phyloP scores from a whole-genome alignment of 108 stramenopile species.

The Craspedostauros australis region DNA sequence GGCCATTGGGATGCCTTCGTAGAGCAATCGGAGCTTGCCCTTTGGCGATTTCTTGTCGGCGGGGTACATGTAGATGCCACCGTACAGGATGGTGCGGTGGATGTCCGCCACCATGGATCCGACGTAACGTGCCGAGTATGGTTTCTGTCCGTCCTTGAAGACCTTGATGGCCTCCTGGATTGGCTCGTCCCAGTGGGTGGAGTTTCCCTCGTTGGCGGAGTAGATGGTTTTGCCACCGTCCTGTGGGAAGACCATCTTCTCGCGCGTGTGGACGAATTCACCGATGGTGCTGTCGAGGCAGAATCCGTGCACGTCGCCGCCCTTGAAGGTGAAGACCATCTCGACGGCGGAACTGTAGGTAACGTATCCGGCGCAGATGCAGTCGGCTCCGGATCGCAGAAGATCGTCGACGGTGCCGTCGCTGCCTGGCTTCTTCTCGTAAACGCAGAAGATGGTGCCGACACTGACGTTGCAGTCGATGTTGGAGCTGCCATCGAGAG shows the following conservation, averaged over 20 bases:
- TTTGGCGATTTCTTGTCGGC: slow-evolving; percentile 90
- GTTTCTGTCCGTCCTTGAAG: slow-evolving; percentile 83
- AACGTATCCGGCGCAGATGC: slow-evolving; percentile 95
- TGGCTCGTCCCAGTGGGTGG: slow-evolving; percentile 85
- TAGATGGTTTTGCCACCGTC: slow-evolving; percentile 94
- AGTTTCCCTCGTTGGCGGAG: slow-evolving; percentile 98
- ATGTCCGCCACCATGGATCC: slow-evolving; percentile 99
- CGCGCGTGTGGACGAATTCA: slow-evolving; percentile 95
- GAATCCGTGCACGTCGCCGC: slow-evolving; percentile 89
- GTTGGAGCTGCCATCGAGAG: slow-evolving; percentile 97
- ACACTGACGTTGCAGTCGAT: slow-evolving; percentile 99
- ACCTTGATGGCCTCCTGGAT: slow-evolving; percentile 85
- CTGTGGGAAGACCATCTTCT: slow-evolving; percentile 85
- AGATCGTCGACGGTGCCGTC: slow-evolving; percentile 83
- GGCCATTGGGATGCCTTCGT: slow-evolving; percentile 99
- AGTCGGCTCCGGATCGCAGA: slow-evolving; percentile 88
- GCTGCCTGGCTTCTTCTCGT: slow-evolving; percentile 72
- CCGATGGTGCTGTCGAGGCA: slow-evolving; percentile 98
- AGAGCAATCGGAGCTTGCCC: slow-evolving; percentile 95
- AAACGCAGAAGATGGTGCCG: slow-evolving; percentile 97
- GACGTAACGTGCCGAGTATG: slow-evolving; percentile 93
- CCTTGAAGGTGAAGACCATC: slow-evolving; percentile 91
- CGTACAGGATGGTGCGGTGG: slow-evolving; percentile 98
- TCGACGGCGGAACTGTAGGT: slow-evolving; percentile 84
- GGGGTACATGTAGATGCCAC: slow-evolving; percentile 98